Conservation (phyloP, 2,329 filamentous ascomycete species). For the Magnaporthales sp. region DNA sequence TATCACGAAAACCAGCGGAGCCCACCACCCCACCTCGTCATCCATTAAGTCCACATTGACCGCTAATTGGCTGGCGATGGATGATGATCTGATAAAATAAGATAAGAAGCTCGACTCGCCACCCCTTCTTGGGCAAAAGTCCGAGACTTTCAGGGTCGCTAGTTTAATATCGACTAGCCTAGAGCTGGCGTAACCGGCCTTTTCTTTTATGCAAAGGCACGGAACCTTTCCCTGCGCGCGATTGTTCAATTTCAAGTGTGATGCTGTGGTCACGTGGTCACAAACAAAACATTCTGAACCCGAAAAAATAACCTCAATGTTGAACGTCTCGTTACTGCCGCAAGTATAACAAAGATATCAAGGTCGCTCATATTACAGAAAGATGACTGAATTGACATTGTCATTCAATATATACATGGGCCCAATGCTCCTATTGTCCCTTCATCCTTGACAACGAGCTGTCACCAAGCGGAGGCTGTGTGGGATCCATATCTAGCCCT, state of each 20-base stretch:
- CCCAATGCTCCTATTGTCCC: background rate
- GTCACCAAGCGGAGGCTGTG: too few relatives aligned
- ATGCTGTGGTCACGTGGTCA: background rate
- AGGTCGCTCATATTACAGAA: background rate
- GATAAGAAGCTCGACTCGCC: background rate
- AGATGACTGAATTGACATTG: background rate
- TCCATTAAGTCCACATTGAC: background rate
- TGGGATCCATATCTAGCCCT: too few relatives aligned
- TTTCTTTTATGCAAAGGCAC: background rate
- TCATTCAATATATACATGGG: background rate
- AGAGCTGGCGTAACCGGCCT: background rate
- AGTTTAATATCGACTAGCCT: background rate
- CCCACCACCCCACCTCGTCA: background rate
- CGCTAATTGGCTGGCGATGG: conserved; percentile 11
- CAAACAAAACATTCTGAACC: background rate
- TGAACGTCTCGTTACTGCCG: background rate
- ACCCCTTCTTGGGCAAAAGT: background rate
- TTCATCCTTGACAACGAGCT: background rate
- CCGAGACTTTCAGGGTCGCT: background rate
- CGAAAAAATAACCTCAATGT: background rate
- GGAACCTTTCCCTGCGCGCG: background rate
- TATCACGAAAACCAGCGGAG: background rate
- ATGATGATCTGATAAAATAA: conserved; percentile 15
- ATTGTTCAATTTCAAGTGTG: background rate
- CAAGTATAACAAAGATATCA: background rate